Evolutionary conservation across 495 filamentous ascomycete species (phyloP).

Genomic region (Platismatia glauca): DNA sequence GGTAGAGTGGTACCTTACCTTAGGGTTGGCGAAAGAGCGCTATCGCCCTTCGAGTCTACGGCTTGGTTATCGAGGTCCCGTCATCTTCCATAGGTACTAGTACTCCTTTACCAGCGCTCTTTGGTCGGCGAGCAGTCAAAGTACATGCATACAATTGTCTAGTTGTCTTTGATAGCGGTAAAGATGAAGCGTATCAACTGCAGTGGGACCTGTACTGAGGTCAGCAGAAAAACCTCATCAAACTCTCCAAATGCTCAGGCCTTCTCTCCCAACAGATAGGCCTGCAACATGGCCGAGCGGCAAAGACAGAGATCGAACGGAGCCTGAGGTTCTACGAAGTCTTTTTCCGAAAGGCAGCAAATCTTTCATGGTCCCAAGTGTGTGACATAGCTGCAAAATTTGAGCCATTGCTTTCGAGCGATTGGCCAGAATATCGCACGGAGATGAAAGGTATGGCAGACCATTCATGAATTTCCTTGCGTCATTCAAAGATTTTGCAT

Average conservation of each 20-base stretch:
- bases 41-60: no score
- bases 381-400: conserved; percentile 38
- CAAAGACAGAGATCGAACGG: conserved; percentile 37
- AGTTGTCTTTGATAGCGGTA: not conserved
- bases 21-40: no score
- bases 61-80: no score
- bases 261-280: conserved; percentile 37
- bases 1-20: no score
- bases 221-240: not conserved
- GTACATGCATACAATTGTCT: not conserved
- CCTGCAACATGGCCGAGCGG: conserved; percentile 40
- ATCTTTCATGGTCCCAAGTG: conserved; percentile 42
- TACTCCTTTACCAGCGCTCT: no score
- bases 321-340: conserved; percentile 43
- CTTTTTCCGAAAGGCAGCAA: conserved; percentile 42
- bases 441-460: conserved; percentile 40
- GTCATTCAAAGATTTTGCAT: not conserved
- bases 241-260: not conserved
- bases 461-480: not conserved
- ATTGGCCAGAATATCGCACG: conserved; percentile 38
- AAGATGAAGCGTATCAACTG: conserved; percentile 12
- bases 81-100: no score
- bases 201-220: conserved; percentile 10
- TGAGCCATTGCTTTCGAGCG: conserved; percentile 29
- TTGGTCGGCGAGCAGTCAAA: not conserved